A percentile compares a stretch with the other conserved stretches of the same genome.
phyloP scores from a whole-genome alignment of 306 rosid species.

The Lathyrus sativus region DNA sequence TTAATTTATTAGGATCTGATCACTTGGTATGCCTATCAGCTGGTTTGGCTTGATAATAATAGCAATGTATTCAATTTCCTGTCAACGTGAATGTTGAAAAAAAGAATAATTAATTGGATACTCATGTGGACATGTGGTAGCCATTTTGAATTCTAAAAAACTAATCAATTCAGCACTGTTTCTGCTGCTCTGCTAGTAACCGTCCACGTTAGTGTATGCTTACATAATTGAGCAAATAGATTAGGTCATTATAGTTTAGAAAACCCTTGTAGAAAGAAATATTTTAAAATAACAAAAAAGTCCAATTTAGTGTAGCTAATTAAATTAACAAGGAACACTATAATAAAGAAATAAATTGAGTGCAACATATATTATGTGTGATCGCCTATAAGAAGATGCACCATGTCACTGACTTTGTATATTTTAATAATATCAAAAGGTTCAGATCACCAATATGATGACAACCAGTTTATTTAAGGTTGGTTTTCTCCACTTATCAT shows the following conservation, averaged over 20 bases:
- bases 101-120: not conserved
- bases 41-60: not conserved
- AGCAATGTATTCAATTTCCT: not conserved
- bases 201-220: constrained; percentile 11
- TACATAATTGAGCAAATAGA: not conserved
- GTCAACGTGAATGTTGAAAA: not conserved
- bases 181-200: not conserved
- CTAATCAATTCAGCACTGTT: not conserved
- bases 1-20: not conserved
- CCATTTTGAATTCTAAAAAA: not conserved
- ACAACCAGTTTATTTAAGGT: not conserved
- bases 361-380: not conserved
- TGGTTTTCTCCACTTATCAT: constrained; percentile 7
- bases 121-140: constrained; percentile 7
- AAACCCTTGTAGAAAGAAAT: too few species aligned
- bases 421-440: constrained; percentile 7
- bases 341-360: not conserved
- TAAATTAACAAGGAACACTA: too few species aligned
- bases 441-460: constrained; percentile 18
- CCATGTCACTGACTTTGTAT: constrained; percentile 8
- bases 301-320: too few species aligned
- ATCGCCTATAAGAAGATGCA: constrained; percentile 1
- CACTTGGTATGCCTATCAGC: not conserved
- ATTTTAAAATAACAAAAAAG: too few species aligned
- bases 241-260: not conserved